Evolutionary conservation across 2,329 filamentous ascomycete genomes (phyloP).

Genomic region (Penicillium brevicompactum): DNA sequence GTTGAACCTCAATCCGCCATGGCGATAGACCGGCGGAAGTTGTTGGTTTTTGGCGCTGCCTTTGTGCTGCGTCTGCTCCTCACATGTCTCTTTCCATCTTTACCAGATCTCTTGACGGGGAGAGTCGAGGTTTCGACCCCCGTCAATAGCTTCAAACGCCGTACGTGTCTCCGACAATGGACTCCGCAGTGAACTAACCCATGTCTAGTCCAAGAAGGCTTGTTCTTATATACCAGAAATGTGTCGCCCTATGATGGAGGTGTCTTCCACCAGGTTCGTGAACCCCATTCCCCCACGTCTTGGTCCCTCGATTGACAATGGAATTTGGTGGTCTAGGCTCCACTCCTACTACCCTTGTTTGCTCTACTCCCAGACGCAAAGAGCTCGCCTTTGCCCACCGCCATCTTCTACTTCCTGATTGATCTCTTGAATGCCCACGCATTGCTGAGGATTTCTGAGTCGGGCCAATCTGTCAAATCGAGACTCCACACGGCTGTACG

Average conservation of each 20-base stretch:
- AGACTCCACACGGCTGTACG: slow-evolving; percentile 77
- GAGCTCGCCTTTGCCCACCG: slow-evolving; percentile 70
- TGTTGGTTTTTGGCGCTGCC: slow-evolving; percentile 72
- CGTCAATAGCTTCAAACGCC: slow-evolving; percentile 95
- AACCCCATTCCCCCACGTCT: background rate
- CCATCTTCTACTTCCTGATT: slow-evolving; percentile 76
- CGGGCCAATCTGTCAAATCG: slow-evolving; percentile 74
- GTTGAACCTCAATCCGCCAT: slow-evolving; percentile 36
- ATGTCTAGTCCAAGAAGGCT: slow-evolving; percentile 80
- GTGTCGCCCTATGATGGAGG: slow-evolving; percentile 97
- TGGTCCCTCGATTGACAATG: slow-evolving; percentile 8
- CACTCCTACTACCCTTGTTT: slow-evolving; percentile 87
- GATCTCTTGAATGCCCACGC: slow-evolving; percentile 83
- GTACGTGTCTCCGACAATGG: slow-evolving; percentile 50
- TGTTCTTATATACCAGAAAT: slow-evolving; percentile 95
- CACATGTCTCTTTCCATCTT: slow-evolving; percentile 75
- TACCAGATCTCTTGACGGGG: slow-evolving; percentile 82
- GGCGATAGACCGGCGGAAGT: slow-evolving; percentile 61
- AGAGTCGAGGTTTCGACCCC: slow-evolving; percentile 97
- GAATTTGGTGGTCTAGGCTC: slow-evolving; percentile 59
- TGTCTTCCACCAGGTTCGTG: slow-evolving; percentile 66
- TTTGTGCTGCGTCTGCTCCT: slow-evolving; percentile 77
- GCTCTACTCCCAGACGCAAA: slow-evolving; percentile 76
- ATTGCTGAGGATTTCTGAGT: slow-evolving; percentile 76
- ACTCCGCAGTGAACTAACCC: slow-evolving; percentile 10